Percentiles rank a stretch among this genome's conserved stretches.
Conservation (phyloP, 495 filamentous ascomycete genomes). For the Hypoxylon lienhwacheense region DNA sequence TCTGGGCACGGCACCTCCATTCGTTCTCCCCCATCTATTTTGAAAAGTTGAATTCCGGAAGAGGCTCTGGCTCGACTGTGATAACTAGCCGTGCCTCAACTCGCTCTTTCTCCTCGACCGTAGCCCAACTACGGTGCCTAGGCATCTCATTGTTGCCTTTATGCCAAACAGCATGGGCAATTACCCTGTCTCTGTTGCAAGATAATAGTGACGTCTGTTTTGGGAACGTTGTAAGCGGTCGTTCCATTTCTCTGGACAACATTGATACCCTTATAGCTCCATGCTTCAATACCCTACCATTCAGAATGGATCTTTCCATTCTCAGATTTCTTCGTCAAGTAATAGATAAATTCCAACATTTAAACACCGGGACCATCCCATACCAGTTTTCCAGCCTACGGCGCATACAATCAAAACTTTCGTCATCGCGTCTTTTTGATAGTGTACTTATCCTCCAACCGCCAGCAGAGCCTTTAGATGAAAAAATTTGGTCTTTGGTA, state of each 20-base stretch:
- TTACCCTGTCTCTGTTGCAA: constrained; percentile 55
- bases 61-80: constrained; percentile 1
- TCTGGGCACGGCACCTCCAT: constrained; percentile 61
- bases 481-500: constrained; percentile 63
- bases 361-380: constrained; percentile 59
- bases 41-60: background rate
- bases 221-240: constrained; percentile 75
- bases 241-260: constrained; percentile 62
- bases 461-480: constrained; percentile 52
- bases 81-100: constrained; percentile 2
- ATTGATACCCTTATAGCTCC: constrained; percentile 76
- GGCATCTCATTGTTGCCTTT: constrained; percentile 64
- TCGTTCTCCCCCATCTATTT: constrained; percentile 55
- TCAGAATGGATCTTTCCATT: constrained; percentile 59
- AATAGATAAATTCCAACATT: constrained; percentile 54
- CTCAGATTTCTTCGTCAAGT: constrained; percentile 54
- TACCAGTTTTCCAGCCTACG: constrained; percentile 73
- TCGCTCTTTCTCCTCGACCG: constrained; percentile 49
- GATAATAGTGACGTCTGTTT: constrained; percentile 71
- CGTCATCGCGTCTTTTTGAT: constrained; percentile 63
- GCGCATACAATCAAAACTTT: constrained; percentile 55
- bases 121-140: constrained; percentile 50
- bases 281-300: constrained; percentile 85
- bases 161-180: constrained; percentile 69
- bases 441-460: constrained; percentile 75